Evolutionary conservation across 23 red algal genomes (phyloP), one percentile per base, ranked within the genome.

Genomic region (Agarophyton chilense): DNA sequence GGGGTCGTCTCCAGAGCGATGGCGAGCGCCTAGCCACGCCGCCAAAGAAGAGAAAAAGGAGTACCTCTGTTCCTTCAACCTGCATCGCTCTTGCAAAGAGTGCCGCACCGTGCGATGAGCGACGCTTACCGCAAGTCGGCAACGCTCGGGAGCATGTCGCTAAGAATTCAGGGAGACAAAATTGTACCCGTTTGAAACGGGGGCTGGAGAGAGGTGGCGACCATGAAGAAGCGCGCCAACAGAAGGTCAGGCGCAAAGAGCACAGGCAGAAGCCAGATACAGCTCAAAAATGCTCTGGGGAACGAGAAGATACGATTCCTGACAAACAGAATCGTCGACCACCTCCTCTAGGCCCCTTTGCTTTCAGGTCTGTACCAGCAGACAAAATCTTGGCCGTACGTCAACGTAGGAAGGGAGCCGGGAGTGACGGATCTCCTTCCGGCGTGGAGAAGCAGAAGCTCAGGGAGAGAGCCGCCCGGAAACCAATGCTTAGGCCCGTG

Each of bases 181-280:
- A n/a, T n/a, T n/a, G n/a, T n/a, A n/a, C n/a, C n/a, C n/a, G 68
- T 47, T 49, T 74, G 40, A 74, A 49, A 25, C 13, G 68, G 5
- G 68, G 47, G 45, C 68, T 47, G 19, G 68, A 74, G 2, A 19
- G 68, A 18, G n/a, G 41, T 47, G 43, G 41, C 68, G 68, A 74
- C 2, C 26, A 46, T 18, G 68, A 74, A 39, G 40, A 70, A 26
- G 68, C 45, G 32, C 68, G 68, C 0, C 39, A 74, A 2, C 68
- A 39, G 6, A 74, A 74, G 41, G 25, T 39, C 24, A 74, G 45
- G 68, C 68, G 68, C 68, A 74, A 74, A 39, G 68, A 74, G 41
- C 41, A 49, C 10, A 25, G 2, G 10, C 68, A 25, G 19, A 14
- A 74, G 7, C 24, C 41, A 10, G 40, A 74, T 74, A 18, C 68